Base-by-base conservation (phyloP, 768 basidiomycete species). In the Boletus huronensis region DNA sequence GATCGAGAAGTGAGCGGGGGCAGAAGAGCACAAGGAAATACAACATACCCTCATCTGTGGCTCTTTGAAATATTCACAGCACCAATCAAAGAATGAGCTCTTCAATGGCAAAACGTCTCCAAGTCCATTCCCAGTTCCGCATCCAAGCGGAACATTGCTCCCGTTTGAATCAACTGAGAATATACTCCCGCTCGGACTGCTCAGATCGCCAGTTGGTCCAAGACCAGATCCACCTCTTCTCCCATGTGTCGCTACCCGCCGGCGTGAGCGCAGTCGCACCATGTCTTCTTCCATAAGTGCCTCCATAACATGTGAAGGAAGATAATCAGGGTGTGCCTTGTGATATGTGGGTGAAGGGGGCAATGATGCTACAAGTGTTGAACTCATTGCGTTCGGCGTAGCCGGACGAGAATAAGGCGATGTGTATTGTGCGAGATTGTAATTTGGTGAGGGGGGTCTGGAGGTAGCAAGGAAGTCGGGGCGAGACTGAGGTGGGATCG, bases 51-150 rank as follows among this genome's bases (percentile, higher is more conserved):
- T 87, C 96, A 99, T 98, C 70, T 99, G 97, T 3, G 96, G 93
- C 69, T 98, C 95, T 58, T 89, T 93, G 76, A 98, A 99, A 69
- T 98, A 98, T 67, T 98, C 95, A 64, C 84, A 82, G 55, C 93
- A 93, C 91, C 93, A 98, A 65, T 98, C 96, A 66, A 88, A 99
- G 74, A 91, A 96, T 9, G 82, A 78, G 66, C 93, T 95, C 72
- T 91, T 93, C 64, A 99, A 71, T 0, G 97, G 97, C 58, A 98
- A 70, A 3, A 88, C 82, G 69, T 96, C 90, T 54, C 88, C 81
- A 52, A 94, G 87, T 9, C 88, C 88, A 10, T 82, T 76, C 23
- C 90, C 89, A 10, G 90, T 91, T 4, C 90, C 90, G 28, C 91
- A 70, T 5, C 90, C 90, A 23, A 90, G 75, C 17, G 87, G 85